Evolutionary conservation across 108 stramenopile species (phyloP), one percentile per base, ranked within the genome.

Genomic region (Nitzschia sp.): DNA sequence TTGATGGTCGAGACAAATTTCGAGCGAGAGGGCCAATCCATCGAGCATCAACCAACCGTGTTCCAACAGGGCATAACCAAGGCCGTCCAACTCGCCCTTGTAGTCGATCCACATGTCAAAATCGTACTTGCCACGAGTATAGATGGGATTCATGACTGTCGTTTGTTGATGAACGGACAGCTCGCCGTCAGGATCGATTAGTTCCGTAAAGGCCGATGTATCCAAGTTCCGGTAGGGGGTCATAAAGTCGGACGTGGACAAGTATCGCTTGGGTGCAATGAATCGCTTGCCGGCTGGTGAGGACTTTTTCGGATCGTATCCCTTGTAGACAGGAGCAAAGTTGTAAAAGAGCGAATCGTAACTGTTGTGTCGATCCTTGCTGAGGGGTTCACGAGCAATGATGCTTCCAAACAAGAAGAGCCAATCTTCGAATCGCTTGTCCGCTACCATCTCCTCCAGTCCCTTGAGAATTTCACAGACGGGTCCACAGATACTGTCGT

Each of bases 371-470:
- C 71, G 80, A 21, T 54, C 57, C 2, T 84, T 78, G n/a, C n/a
- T n/a, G 27, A 83, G 21, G 25, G 65, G 50, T 59, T 85, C 80
- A 9, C 77, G 66, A 0, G 75, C 85, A 47, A 85, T 75, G 2
- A 86, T 78, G 2, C 85, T 90, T 11, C 89, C 89, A 71, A 90
- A 86, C 27, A 90, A 60, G 66, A 90, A 90, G 25, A 90, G 45
- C 85, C 85, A 90, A 68, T 90, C 59, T 47, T 86, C 72, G 61
- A 82, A 84, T 71, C 80, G 74, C 66, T 77, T 50, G 22, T 83
- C 68, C 15, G 81, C 79, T 0, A 76, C 81, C 2, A 89, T 66
- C 35, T 84, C 44, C 66, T 89, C 84, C 15, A 86, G 66, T 0
- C 80, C 77, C 56, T 64, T 56, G n/a, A 85, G 75, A 36, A 89